Evolutionary conservation across 2,329 filamentous ascomycete species (phyloP), one percentile per base, ranked within the genome.

Genomic region (Colletotrichum navitas): DNA sequence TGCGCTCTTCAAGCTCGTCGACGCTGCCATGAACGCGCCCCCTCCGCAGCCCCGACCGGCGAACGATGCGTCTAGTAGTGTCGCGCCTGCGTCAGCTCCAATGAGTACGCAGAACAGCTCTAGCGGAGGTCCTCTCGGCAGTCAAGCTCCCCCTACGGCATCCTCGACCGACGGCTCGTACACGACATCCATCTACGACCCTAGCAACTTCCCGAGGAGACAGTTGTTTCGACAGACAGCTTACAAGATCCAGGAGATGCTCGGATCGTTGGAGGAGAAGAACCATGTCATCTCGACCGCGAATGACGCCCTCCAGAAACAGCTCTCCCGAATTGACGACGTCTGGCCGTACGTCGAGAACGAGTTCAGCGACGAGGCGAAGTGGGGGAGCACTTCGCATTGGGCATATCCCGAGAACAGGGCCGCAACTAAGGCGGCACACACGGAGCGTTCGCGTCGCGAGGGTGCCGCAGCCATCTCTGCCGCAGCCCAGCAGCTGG

Each of bases 331-430:
- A 63, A 90, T 98, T 78, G 93, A 97, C 79, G 92, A 93, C 76
- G 92, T 97, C 41, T 97, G 93, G 87, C 92, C 94, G 26, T 91
- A 95, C 81, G 89, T 98, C 68, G 92, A 97, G 74, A 86, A 88
- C 71, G 96, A 99, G 81, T 94, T 99, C 78, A 97, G 94, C 81
- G 94, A 98, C 73, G 94, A 98, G 82, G 94, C 96, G 66, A 94
- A 97, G 81, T 92, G 94, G 84, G 96, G 97, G 63, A 98, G 94
- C 82, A 88, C 91, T 71, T 93, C 90, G 63, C 96, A 99, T 81
- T 99, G 96, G 96, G 96, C 95, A 60, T 98, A 98, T 80, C 93
- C 93, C 26, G 93, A 95, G 76, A 94, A 94, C 78, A 92, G 95
- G 74, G 88, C 90, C 43, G 84, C 84, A 43, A 73, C 65, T 47